phyloP scores from a whole-genome alignment of 208 protist genomes.

The Acanthamoeba castellanii region DNA sequence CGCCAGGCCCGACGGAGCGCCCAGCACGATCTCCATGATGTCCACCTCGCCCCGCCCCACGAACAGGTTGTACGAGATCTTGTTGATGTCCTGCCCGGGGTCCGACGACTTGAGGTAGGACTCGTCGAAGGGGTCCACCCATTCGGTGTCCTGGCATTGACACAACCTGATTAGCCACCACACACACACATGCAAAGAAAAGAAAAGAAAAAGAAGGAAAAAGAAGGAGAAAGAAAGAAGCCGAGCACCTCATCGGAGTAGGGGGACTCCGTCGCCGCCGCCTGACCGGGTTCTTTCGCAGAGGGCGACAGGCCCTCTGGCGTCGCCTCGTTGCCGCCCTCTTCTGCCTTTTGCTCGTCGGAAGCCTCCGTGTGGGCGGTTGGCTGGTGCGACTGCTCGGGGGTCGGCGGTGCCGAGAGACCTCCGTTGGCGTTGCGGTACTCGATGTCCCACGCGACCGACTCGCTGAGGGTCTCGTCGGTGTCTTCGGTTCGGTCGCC shows the following conservation, averaged over 20 bases:
- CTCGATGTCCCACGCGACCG: not conserved
- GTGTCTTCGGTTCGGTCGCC: not conserved
- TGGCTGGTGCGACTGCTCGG: too few relatives aligned
- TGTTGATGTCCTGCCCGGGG: conserved; percentile 15
- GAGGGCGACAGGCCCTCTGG: not conserved
- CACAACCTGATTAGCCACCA: not conserved
- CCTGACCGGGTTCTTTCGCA: not conserved
- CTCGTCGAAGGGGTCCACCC: conserved; percentile 35
- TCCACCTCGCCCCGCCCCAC: not conserved
- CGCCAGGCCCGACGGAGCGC: not conserved
- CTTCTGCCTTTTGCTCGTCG: not conserved
- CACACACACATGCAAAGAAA: not conserved
- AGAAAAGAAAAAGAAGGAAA: not conserved
- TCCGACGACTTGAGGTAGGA: not conserved
- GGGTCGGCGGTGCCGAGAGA: not conserved
- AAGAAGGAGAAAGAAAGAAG: too few relatives aligned
- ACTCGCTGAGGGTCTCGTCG: not conserved
- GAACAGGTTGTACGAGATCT: conserved; percentile 44
- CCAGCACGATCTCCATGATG: conserved; percentile 41
- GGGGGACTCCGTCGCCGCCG: too few relatives aligned
- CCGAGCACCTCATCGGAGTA: too few relatives aligned
- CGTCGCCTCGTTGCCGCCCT: not conserved
- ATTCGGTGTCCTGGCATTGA: not conserved
- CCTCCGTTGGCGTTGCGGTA: not conserved
- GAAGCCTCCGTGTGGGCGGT: not conserved